These are phyloP conservation scores for Suillus sp. DNA, from an alignment of 768 basidiomycete genomes.

Conservation along the genomic window DNA sequence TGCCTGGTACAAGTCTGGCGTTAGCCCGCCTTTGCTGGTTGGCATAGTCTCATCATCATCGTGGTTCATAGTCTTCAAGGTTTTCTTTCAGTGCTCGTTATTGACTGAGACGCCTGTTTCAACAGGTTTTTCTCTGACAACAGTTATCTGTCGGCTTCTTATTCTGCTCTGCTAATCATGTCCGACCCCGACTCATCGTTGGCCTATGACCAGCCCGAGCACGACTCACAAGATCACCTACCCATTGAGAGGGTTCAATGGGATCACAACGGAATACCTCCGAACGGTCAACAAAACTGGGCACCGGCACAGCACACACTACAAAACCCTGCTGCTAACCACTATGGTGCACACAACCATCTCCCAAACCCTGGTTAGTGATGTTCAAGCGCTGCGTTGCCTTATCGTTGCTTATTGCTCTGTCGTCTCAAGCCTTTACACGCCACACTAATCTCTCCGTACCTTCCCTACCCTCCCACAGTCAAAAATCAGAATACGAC, in stretches of 20 bases:
- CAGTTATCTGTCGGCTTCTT: background rate
- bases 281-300: slow-evolving; percentile 15
- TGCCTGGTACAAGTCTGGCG: background rate
- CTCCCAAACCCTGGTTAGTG: slow-evolving; percentile 24
- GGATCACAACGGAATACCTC: slow-evolving; percentile 4
- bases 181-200: slow-evolving; percentile 24
- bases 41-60: background rate
- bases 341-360: slow-evolving; percentile 19
- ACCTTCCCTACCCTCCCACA: slow-evolving; percentile 45
- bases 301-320: slow-evolving; percentile 8
- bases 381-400: background rate
- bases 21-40: background rate
- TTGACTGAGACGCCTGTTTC: background rate
- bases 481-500: slow-evolving; percentile 34
- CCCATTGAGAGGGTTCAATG: background rate
- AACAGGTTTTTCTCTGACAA: slow-evolving; percentile 1
- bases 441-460: slow-evolving; percentile 51
- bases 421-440: slow-evolving; percentile 31
- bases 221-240: slow-evolving; percentile 15
- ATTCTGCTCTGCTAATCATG: slow-evolving; percentile 22
- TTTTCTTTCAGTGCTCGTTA: slow-evolving; percentile 2
- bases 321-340: slow-evolving; percentile 16
- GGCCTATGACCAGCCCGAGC: slow-evolving; percentile 32
- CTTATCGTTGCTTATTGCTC: slow-evolving; percentile 15
- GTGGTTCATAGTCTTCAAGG: background rate